These are phyloP conservation scores for Fusarium sp. DNA, from an alignment of 2,329 filamentous ascomycete species.

Conservation along the genomic window DNA sequence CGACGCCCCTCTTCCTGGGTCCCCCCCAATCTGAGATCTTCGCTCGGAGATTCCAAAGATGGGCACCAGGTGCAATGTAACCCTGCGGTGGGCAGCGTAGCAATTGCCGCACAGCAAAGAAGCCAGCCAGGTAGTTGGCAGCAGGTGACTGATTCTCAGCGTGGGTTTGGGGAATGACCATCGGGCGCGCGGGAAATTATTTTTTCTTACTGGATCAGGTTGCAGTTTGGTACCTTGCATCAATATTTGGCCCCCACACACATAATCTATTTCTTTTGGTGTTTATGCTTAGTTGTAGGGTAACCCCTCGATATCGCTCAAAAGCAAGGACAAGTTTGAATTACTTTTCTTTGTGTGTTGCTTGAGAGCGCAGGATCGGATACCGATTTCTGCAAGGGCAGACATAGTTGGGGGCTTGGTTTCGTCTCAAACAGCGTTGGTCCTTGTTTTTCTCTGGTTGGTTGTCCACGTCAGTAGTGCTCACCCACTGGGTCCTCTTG, in stretches of 20 bases:
- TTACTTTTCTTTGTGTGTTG: constrained; percentile 1
- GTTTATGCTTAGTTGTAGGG: constrained; percentile 9
- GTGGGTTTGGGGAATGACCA: constrained; percentile 3
- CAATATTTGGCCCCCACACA: constrained; percentile 11
- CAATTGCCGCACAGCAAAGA: no score
- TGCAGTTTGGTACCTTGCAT: constrained; percentile 34
- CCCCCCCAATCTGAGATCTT: constrained; percentile 31
- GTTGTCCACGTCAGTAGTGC: constrained; percentile 8
- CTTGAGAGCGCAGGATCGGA: constrained; percentile 15
- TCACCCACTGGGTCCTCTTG: constrained; percentile 7
- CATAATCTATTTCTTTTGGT: background rate
- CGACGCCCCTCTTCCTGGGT: background rate
- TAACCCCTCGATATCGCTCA: constrained; percentile 1
- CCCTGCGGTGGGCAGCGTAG: background rate
- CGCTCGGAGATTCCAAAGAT: constrained; percentile 22
- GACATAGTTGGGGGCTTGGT: background rate
- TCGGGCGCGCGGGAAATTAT: background rate
- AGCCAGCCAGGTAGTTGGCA: background rate
- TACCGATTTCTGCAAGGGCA: constrained; percentile 31
- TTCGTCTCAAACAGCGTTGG: constrained; percentile 12
- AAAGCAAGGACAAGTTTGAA: constrained; percentile 23
- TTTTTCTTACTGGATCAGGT: constrained; percentile 4
- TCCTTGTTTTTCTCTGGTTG: constrained; percentile 10
- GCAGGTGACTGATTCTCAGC: constrained; percentile 5
- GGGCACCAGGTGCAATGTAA: constrained; percentile 21